These are phyloP conservation scores for Boletus insuetus DNA, from an alignment of 768 basidiomycete genomes.

Conservation along the genomic window DNA sequence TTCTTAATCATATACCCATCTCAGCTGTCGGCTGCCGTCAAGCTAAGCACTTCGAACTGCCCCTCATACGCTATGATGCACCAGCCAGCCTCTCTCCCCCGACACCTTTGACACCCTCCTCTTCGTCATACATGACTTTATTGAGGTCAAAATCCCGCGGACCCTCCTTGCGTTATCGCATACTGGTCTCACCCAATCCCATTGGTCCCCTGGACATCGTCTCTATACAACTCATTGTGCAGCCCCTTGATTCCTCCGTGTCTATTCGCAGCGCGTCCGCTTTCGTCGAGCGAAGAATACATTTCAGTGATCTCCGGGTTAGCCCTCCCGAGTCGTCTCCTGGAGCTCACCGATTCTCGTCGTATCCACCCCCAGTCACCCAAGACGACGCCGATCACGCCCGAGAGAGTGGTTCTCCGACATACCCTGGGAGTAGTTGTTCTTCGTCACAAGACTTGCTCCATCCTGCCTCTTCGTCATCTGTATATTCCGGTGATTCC, in stretches of 20 bases:
- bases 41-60: constrained; percentile 67
- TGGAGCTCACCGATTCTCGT: constrained; percentile 15
- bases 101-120: constrained; percentile 34
- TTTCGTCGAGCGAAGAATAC: constrained; percentile 69
- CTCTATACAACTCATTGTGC: constrained; percentile 59
- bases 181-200: constrained; percentile 53
- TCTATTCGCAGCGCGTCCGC: constrained; percentile 62
- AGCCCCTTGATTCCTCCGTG: constrained; percentile 55
- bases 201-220: constrained; percentile 74
- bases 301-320: constrained; percentile 43
- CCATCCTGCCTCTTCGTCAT: constrained; percentile 18
- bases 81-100: constrained; percentile 41
- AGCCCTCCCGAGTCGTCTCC: constrained; percentile 24
- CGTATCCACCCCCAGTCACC: constrained; percentile 20
- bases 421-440: constrained; percentile 1
- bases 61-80: constrained; percentile 67
- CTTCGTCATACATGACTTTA: constrained; percentile 38
- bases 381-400: constrained; percentile 29
- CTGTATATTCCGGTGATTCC: constrained; percentile 25
- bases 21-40: constrained; percentile 65
- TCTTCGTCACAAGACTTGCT: constrained; percentile 24
- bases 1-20: constrained; percentile 65
- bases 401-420: constrained; percentile 17
- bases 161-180: constrained; percentile 56
- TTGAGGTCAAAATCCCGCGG: constrained; percentile 54